A percentile compares a stretch with the other conserved stretches of the same genome.
These are phyloP conservation scores for Solanum peruvianum DNA, from an alignment of 257 asterid species.

Conservation along the genomic window DNA sequence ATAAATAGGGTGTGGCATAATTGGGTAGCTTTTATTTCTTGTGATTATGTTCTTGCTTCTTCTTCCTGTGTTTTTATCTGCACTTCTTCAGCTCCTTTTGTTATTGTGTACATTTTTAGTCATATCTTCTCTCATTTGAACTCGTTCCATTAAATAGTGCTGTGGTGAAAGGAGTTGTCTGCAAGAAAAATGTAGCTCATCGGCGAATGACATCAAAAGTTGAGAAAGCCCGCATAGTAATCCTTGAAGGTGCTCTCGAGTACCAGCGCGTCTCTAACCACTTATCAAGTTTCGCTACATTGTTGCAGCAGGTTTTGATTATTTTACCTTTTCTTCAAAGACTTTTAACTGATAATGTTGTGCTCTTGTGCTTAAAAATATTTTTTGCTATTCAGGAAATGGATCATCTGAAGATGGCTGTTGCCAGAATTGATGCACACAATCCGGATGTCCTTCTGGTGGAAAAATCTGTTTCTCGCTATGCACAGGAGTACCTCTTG, in stretches of 20 bases:
- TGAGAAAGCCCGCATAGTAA: constrained; percentile 77
- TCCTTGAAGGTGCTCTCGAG: constrained; percentile 96
- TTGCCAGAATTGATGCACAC: constrained; percentile 80
- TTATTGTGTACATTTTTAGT: not conserved
- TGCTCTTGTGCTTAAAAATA: constrained; percentile 5
- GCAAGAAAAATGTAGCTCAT: constrained; percentile 93
- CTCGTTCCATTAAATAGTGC: constrained; percentile 28
- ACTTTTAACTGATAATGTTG: not conserved
- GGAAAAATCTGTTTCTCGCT: constrained; percentile 94
- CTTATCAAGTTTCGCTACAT: constrained; percentile 87
- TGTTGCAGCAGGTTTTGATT: constrained; percentile 80
- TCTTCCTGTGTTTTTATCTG: not conserved
- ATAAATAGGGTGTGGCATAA: not conserved
- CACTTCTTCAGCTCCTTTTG: not conserved
- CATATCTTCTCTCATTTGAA: constrained; percentile 5
- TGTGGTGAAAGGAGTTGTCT: constrained; percentile 88
- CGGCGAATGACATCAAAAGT: constrained; percentile 83
- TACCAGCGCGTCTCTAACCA: constrained; percentile 89
- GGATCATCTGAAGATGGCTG: constrained; percentile 99
- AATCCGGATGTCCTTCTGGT: constrained; percentile 88
- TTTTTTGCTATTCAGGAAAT: constrained; percentile 49
- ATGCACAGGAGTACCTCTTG: constrained; percentile 96
- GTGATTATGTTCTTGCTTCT: not conserved
- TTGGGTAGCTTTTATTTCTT: not conserved
- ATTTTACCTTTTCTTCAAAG: constrained; percentile 1